phyloP scores from a whole-genome alignment of 1,139 yeast genomes.

The Pichia sp. region DNA sequence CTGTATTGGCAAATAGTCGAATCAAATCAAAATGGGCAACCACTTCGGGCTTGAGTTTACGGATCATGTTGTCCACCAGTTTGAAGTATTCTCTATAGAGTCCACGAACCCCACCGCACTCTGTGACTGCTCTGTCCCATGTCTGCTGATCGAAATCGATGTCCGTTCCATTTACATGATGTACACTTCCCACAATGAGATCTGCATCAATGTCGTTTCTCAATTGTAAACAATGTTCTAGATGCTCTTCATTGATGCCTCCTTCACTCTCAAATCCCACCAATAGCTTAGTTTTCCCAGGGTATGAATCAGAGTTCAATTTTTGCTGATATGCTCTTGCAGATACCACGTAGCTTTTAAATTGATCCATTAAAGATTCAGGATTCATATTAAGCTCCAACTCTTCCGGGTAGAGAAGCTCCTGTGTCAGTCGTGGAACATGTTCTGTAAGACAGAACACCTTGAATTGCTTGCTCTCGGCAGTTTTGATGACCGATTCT shows the following conservation, averaged over 20 bases:
- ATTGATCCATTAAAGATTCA: constrained; percentile 44
- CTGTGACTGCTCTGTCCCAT: constrained; percentile 52
- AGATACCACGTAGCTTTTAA: constrained; percentile 53
- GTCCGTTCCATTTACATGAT: constrained; percentile 72
- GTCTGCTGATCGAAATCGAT: constrained; percentile 63
- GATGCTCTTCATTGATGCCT: constrained; percentile 56
- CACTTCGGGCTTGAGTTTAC: constrained; percentile 55
- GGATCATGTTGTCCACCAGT: constrained; percentile 58
- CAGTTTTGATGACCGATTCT: constrained; percentile 62
- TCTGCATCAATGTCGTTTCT: constrained; percentile 44
- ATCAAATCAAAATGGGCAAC: constrained; percentile 91
- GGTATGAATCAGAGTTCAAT: constrained; percentile 30
- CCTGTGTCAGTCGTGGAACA: constrained; percentile 67
- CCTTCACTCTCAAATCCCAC: constrained; percentile 92
- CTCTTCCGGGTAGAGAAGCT: constrained; percentile 83
- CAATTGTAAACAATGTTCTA: constrained; percentile 43
- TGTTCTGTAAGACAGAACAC: constrained; percentile 89
- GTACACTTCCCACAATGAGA: constrained; percentile 84
- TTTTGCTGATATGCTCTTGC: constrained; percentile 52
- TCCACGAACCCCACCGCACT: constrained; percentile 34
- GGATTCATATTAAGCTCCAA: constrained; percentile 39
- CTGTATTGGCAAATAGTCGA: constrained; percentile 49
- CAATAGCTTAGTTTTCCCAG: constrained; percentile 45
- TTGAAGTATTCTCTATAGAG: constrained; percentile 63
- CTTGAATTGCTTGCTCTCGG: constrained; percentile 54